Evolutionary conservation across 129 eudicot species (phyloP).

Genomic region (Artemisia annua): DNA sequence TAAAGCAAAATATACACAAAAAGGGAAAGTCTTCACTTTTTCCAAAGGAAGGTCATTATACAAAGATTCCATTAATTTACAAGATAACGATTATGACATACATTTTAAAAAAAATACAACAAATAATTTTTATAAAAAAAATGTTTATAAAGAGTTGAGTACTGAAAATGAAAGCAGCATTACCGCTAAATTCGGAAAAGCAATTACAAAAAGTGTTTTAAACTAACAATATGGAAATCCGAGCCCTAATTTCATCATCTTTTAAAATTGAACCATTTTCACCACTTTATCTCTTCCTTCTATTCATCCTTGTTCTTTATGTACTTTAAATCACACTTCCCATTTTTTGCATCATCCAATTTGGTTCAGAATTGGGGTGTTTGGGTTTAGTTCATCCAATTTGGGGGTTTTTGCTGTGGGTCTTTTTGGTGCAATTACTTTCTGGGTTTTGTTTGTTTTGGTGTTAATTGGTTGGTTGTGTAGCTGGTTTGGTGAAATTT

Average conservation of each 20-base stretch:
- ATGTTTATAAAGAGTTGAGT: slow-evolving; percentile 28
- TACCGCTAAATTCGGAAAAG: slow-evolving; percentile 57
- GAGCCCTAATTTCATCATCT: slow-evolving; percentile 44
- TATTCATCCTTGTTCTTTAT: slow-evolving; percentile 54
- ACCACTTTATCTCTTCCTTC: slow-evolving; percentile 68
- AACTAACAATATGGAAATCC: slow-evolving; percentile 52
- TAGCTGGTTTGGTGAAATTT: not conserved
- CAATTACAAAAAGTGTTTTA: slow-evolving; percentile 38
- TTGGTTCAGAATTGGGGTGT: not conserved
- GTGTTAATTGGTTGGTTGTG: no score
- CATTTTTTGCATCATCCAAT: slow-evolving; percentile 3
- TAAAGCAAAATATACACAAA: slow-evolving; percentile 3
- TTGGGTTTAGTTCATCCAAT: not conserved
- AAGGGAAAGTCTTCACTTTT: slow-evolving; percentile 31
- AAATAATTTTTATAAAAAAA: not conserved
- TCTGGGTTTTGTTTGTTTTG: no score
- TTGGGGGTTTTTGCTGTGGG: not conserved
- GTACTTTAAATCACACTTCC: slow-evolving; percentile 36
- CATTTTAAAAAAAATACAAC: slow-evolving; percentile 26
- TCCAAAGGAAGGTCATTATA: slow-evolving; percentile 23
- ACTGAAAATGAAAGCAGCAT: slow-evolving; percentile 67
- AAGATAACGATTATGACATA: slow-evolving; percentile 37
- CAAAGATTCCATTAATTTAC: slow-evolving; percentile 26
- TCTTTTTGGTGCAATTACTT: no score
- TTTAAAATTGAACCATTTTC: slow-evolving; percentile 48